Conservation (phyloP, 2,329 filamentous ascomycete genomes). For the Huntiella omanensis region DNA sequence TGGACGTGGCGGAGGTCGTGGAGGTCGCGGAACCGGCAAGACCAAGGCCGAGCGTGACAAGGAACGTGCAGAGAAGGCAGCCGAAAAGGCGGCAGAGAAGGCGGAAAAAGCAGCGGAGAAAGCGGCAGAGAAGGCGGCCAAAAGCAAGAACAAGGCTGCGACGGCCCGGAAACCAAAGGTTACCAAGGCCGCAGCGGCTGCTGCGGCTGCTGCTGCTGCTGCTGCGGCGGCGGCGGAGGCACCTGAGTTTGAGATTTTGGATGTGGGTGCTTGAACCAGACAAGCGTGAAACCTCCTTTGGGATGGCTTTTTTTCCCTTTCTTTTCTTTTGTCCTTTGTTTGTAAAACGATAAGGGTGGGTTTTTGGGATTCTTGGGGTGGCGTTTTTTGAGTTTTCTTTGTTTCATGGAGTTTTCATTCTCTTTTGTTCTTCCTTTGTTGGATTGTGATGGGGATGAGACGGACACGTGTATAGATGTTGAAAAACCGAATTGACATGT, state of each 20-base stretch:
- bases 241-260: conserved; percentile 10
- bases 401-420: background rate
- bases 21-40: conserved; percentile 8
- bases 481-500: too few species aligned
- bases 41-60: conserved; percentile 10
- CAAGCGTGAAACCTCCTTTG: background rate
- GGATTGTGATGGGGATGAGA: too few species aligned
- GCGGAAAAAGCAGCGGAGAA: conserved; percentile 10
- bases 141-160: conserved; percentile 6
- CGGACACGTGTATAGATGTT: background rate
- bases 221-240: background rate
- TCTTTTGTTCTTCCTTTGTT: background rate
- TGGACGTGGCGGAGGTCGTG: conserved; percentile 27
- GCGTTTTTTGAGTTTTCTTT: background rate
- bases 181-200: conserved; percentile 7
- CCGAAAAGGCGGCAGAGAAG: conserved; percentile 10
- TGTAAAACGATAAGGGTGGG: too few species aligned
- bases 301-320: background rate
- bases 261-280: conserved; percentile 10
- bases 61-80: conserved; percentile 10
- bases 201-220: conserved; percentile 6
- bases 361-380: background rate
- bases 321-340: conserved; percentile 3
- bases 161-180: conserved; percentile 9
- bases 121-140: conserved; percentile 5